Conservation (phyloP, 2,329 filamentous ascomycete genomes). For the Rhynchosporium secalis region DNA sequence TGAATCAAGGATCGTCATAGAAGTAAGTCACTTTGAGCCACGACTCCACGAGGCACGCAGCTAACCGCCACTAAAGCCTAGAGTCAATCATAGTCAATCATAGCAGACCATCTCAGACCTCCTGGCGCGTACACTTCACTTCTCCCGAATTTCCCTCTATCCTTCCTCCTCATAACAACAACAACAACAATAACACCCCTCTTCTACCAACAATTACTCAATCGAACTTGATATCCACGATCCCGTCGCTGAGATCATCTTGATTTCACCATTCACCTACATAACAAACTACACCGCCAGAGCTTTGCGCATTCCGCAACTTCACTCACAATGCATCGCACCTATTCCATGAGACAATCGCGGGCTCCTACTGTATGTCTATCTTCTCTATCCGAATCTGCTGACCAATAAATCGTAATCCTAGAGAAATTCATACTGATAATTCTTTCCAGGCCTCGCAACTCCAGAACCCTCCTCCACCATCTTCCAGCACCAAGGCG, state of each 20-base stretch:
- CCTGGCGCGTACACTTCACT: not conserved
- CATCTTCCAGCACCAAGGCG: conserved; percentile 86
- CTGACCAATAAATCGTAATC: not conserved
- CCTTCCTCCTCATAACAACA: conserved; percentile 11
- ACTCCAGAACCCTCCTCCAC: conserved; percentile 89
- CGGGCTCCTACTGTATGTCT: conserved; percentile 86
- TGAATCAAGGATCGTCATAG: not conserved
- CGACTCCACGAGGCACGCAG: no score
- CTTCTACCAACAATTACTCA: not conserved
- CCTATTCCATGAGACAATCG: conserved; percentile 97
- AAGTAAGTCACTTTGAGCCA: not conserved
- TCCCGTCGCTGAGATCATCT: not conserved
- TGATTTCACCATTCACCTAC: not conserved
- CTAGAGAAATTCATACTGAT: conserved; percentile 10
- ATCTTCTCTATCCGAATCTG: conserved; percentile 12
- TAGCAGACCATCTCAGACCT: not conserved
- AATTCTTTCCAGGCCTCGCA: conserved; percentile 47
- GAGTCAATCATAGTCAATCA: not conserved
- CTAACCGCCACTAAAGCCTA: no score
- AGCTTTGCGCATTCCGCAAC: conserved; percentile 12
- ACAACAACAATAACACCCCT: conserved; percentile 1
- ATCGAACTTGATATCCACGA: not conserved
- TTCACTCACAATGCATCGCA: conserved; percentile 78
- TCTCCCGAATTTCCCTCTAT: not conserved
- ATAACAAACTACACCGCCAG: conserved; percentile 1